Evolutionary conservation across 2,329 filamentous ascomycete species (phyloP).

Genomic region (Sporothrix protearum): DNA sequence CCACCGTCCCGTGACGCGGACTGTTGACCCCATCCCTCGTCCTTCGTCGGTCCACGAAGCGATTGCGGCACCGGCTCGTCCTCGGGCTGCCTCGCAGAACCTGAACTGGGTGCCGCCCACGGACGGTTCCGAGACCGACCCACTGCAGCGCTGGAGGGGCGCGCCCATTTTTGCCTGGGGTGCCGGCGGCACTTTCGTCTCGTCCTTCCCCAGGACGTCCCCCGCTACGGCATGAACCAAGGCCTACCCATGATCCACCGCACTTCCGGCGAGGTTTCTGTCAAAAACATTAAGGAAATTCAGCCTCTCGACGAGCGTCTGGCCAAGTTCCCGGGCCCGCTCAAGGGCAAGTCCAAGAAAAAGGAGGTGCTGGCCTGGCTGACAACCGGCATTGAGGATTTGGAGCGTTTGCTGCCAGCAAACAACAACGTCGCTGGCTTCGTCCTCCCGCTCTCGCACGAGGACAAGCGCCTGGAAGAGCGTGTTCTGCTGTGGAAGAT

Average conservation of each 20-base stretch:
- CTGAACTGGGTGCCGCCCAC: conserved; percentile 60
- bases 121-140: conserved; percentile 68
- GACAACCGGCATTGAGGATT: conserved; percentile 64
- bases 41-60: conserved; percentile 52
- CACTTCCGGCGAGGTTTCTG: conserved; percentile 74
- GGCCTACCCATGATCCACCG: conserved; percentile 73
- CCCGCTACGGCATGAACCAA: conserved; percentile 75
- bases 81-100: conserved; percentile 52
- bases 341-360: conserved; percentile 89
- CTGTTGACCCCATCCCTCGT: conserved; percentile 47
- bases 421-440: conserved; percentile 43
- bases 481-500: conserved; percentile 85
- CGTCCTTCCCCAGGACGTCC: conserved; percentile 82
- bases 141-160: conserved; percentile 86
- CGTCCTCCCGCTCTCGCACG: conserved; percentile 51
- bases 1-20: conserved; percentile 35
- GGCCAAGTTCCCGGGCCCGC: conserved; percentile 80
- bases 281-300: conserved; percentile 71
- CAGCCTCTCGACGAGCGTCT: conserved; percentile 68
- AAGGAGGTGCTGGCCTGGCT: conserved; percentile 88
- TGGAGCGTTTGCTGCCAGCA: conserved; percentile 60
- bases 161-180: conserved; percentile 84
- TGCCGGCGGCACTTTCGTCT: conserved; percentile 75
- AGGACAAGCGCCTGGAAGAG: conserved; percentile 72
- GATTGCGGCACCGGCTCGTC: conserved; percentile 37